These are phyloP conservation scores for Umbellularia californica DNA, from an alignment of 164 flowering plant genomes.

Conservation along the genomic window DNA sequence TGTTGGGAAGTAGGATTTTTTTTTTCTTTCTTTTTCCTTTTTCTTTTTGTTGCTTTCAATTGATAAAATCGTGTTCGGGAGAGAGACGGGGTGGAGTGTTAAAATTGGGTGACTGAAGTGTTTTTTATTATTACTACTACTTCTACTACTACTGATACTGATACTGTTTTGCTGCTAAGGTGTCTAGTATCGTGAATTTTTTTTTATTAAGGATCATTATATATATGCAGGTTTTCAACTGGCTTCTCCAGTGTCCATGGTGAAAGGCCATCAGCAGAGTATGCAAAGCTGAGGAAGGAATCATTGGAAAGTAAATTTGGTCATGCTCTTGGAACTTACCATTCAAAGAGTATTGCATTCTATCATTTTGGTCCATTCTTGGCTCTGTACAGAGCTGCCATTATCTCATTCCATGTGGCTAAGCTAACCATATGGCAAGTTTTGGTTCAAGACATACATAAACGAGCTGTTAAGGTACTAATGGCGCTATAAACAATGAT, in stretches of 20 bases:
- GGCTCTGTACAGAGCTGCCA: conserved; percentile 87
- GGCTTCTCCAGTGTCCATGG: conserved; percentile 86
- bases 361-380: conserved; percentile 79
- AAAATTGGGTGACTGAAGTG: too few relatives aligned
- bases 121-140: too few relatives aligned
- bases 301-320: conserved; percentile 88
- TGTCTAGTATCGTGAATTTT: too few relatives aligned
- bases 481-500: too few relatives aligned
- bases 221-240: conserved; percentile 64
- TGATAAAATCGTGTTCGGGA: too few relatives aligned
- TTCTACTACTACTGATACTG: neutral
- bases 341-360: conserved; percentile 50
- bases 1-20: neutral
- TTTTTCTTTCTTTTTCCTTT: neutral
- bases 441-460: conserved; percentile 64
- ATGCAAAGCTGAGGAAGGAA: conserved; percentile 85
- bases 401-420: conserved; percentile 74
- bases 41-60: too few relatives aligned
- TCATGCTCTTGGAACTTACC: conserved; percentile 53
- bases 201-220: neutral
- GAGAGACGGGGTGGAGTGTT: too few relatives aligned
- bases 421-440: conserved; percentile 71
- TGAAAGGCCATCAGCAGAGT: conserved; percentile 82
- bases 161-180: neutral
- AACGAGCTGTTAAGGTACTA: conserved; percentile 75